These are phyloP conservation scores for Mycena alexandri DNA, from an alignment of 768 basidiomycete species.

Conservation along the genomic window DNA sequence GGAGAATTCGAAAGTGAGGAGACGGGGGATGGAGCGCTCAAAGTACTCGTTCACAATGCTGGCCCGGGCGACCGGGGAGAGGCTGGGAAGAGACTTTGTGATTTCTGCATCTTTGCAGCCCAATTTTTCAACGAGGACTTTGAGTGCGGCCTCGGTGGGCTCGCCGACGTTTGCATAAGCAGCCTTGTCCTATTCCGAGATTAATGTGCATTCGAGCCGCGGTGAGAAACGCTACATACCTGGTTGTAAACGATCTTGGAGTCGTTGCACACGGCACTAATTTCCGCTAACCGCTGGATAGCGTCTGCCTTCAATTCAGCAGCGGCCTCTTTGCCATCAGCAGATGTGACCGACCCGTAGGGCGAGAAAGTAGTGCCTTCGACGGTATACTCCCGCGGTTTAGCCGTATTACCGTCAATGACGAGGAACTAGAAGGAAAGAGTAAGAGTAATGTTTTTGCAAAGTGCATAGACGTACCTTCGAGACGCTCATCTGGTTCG, in stretches of 20 bases:
- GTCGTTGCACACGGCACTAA: conserved; percentile 95
- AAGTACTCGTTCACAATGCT: conserved; percentile 89
- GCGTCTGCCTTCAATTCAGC: conserved; percentile 75
- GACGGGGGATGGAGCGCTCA: conserved; percentile 78
- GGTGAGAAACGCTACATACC: conserved; percentile 56
- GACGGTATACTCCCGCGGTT: conserved; percentile 78
- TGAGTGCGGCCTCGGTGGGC: conserved; percentile 97
- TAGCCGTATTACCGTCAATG: conserved; percentile 65
- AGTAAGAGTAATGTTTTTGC: neutral
- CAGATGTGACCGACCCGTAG: conserved; percentile 75
- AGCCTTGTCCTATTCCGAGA: conserved; percentile 74
- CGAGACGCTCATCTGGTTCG: conserved; percentile 97
- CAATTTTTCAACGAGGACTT: conserved; percentile 95
- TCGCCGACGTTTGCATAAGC: conserved; percentile 90
- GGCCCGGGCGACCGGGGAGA: conserved; percentile 74
- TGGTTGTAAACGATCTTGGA: conserved; percentile 88
- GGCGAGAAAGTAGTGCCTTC: conserved; percentile 96
- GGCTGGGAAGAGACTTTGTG: conserved; percentile 65
- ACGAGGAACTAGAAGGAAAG: conserved; percentile 74
- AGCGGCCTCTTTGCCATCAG: conserved; percentile 70
- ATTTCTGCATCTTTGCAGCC: conserved; percentile 76
- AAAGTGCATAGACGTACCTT: conserved; percentile 58
- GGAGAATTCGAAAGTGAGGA: conserved; percentile 97
- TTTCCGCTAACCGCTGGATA: conserved; percentile 89
- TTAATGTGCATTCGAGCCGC: conserved; percentile 2